Evolutionary conservation across 2,329 filamentous ascomycete species (phyloP).

Genomic region (Amauroascus niger): DNA sequence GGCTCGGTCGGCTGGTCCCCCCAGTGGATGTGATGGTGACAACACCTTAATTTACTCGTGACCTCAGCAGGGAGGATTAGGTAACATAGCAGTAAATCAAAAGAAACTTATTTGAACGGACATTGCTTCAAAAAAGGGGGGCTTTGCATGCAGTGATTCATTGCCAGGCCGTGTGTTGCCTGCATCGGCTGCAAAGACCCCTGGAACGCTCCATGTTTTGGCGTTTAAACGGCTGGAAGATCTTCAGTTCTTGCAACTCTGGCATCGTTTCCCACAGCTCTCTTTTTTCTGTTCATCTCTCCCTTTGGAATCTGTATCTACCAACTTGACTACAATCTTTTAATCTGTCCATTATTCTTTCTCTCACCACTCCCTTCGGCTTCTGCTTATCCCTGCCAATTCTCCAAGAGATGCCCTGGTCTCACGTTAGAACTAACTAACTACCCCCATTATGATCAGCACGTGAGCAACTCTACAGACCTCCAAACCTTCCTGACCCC

Average conservation of each 20-base stretch:
- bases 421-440: slow-evolving; percentile 3
- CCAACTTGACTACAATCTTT: no score
- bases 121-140: neutral
- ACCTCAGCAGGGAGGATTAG: neutral
- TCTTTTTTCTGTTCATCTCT: neutral
- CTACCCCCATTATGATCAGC: slow-evolving; percentile 10
- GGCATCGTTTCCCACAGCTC: neutral
- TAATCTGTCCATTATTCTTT: neutral
- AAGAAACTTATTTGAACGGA: no score
- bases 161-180: neutral
- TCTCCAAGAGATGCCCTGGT: slow-evolving; percentile 5
- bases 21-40: no score
- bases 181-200: neutral
- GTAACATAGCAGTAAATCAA: no score
- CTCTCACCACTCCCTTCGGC: neutral
- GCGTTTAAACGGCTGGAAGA: slow-evolving; percentile 2
- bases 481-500: neutral
- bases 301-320: no score
- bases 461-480: slow-evolving; percentile 4
- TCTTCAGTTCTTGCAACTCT: neutral
- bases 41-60: neutral
- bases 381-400: neutral
- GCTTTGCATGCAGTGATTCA: neutral
- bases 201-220: slow-evolving; percentile 11
- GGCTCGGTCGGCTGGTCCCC: neutral